Evolutionary conservation across 1,284 basidiomycete species (phyloP), one percentile per base, ranked within the genome.

Genomic region (Heterobasidion annosum): DNA sequence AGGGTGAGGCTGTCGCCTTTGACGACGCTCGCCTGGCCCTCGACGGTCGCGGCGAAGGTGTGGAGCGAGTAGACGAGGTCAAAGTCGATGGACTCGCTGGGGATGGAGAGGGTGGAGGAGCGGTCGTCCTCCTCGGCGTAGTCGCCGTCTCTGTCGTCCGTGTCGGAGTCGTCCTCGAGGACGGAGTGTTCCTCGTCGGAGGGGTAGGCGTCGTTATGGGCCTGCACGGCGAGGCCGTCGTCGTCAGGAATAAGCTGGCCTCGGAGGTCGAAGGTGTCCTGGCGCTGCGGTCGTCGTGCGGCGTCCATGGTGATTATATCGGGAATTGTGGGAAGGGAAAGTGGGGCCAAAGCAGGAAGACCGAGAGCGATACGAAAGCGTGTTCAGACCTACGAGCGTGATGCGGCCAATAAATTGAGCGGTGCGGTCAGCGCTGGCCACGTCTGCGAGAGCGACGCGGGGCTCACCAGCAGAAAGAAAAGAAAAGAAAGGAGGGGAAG

Each of bases 1-100:
- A 98, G 75, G 64, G 93, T 87, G 40, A 98, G 78, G 58, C 89
- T 91, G 74, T 98, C 94, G 42, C 94, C 94, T 70, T 96, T 96
- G 69, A 95, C 91, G 58, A 98, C 94, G 59, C 92, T 95, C 2
- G 94, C 94, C 70, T 98, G 94, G 18, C 94, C 94, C 65, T 97
- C 94, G 25, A 97, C 93, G 0, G 94, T 97, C 0, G 94, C 94
- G 10, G 93, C 85, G 68, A 97, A 97, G 61, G 91, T 95, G 66
- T 95, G 93, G 18, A 93, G 73, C 10, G 91, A 90, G 62, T 93
- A 93, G 19, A 93, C 90, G 59, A 93, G 77, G 69, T 91, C 89
- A 65, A 93, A 93, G 75, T 93, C 89, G 64, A 93, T 93, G 57
- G 87, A 88, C 66, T 93, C 91, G 67, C 92, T 91, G 2, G 91